Evolutionary conservation across 176 grass and related monocot genomes (phyloP), one percentile per base, ranked within the genome.

Genomic region (Aegilops longissima): DNA sequence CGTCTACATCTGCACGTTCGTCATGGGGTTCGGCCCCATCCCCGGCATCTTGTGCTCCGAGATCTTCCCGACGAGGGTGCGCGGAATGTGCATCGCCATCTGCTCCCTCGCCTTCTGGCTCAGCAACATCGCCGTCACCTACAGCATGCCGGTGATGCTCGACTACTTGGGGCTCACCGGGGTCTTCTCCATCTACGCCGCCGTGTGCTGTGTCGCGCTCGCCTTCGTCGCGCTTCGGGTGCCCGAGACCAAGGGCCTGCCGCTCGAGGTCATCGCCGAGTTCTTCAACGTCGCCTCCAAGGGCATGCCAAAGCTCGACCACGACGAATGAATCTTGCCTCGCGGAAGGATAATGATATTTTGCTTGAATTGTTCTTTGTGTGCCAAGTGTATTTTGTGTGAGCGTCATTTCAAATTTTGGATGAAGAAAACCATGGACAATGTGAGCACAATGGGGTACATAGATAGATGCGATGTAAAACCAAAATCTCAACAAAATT

Each of bases 11-110:
- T 98, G 93, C 88, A 90, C 86, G 61, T 98, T 98, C 76, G 93
- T 98, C 20, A 98, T 98, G 95, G 95, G 95, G 0, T 95, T 98
- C 44, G 91, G 95, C 0, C 96, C 93, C 73, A 83, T 98, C 82
- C 95, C 96, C 21, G 95, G 92, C 84, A 98, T 98, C 80, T 80
- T 95, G 12, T 98, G 93, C 58, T 78, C 93, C 0, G 95, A 95
- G 86, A 95, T 95, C 40, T 98, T 98, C 83, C 95, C 93, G 0
- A 98, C 96, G n/a, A 87, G 91, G 17, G 89, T 98, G 3, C 80
- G 95, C 0, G 93, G 93, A 0, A 40, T 95, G 14, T 93, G 96
- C 91, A 95, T 95, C 71, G 91, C 96, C 72, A 93, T 98, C n/a
- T 95, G 96, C 87, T 91, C 96, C 1, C 93, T 98, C 8, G 76